Evolutionary conservation across 2,329 filamentous ascomycete genomes (phyloP), one percentile per base, ranked within the genome.

Genomic region (Rhynchosporium graminicola): DNA sequence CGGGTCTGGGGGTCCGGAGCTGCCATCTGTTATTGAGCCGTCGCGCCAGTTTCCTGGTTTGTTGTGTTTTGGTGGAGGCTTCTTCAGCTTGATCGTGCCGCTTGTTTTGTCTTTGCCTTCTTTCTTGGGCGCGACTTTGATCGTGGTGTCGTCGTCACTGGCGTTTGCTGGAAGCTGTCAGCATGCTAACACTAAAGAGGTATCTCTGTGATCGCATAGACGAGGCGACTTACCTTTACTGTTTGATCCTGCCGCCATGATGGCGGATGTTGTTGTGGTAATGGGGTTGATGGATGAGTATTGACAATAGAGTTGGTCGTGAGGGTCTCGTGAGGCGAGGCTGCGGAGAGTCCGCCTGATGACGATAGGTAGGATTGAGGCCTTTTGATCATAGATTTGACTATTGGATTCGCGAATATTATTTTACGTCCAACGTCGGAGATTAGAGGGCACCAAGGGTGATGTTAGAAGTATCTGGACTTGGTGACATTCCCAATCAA

Each of bases 41-140:
- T 90, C 87, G 69, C 83, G 84, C 88, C 88, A 91, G 70, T 89
- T 90, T 29, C 88, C 88, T 4, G 87, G 83, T 69, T 88, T 87
- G 61, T 77, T 84, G 61, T 86, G 80, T 74, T 87, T 89, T 0
- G 86, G 85, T 0, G 80, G 76, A 1, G 80, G 75, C 69, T 85
- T 88, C 76, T 87, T 90, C 28, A 91, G 73, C 70, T 87, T 88
- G 59, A 88, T 80, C 5, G 76, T 75, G 43, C 80, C 82, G 50
- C 79, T 80, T 3, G 75, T 64, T 63, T 82, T 82, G 68, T 72
- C 74, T 52, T 65, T 59, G n/a, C 9, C 29, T 26, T 60, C 52
- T 56, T 56, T 62, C 43, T 47, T 87, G 3, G 84, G 82, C 60
- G 83, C 81, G 68, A 86, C 84, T 74, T 87, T 87, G 74, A 86